Percentiles rank a stretch among this genome's conserved stretches.
These are phyloP conservation scores for Clarireedia sp. DNA, from an alignment of 2,329 filamentous ascomycete genomes.

Conservation along the genomic window DNA sequence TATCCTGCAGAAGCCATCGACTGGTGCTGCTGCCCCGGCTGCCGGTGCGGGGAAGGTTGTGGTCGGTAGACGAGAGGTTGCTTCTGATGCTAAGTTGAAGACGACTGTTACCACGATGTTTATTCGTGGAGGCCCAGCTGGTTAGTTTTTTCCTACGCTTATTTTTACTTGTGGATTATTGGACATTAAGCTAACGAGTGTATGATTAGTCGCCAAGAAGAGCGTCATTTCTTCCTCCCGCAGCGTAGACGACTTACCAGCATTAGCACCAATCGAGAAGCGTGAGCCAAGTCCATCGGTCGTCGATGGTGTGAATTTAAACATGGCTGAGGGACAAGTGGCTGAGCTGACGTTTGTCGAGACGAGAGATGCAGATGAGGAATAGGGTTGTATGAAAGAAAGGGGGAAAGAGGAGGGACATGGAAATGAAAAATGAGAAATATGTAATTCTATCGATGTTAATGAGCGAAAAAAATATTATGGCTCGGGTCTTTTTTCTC, in stretches of 20 bases:
- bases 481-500: neutral
- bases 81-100: conserved; percentile 16
- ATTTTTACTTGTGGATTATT: neutral
- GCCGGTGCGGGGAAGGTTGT: neutral
- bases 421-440: neutral
- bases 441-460: conserved; percentile 1
- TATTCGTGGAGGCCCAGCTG: conserved; percentile 21
- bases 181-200: neutral
- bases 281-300: conserved; percentile 17
- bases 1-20: conserved; percentile 2
- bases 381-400: neutral
- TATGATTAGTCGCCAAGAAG: conserved; percentile 7
- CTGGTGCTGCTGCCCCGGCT: neutral
- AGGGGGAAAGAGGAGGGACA: neutral
- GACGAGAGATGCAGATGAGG: conserved; percentile 20
- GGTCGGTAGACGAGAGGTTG: conserved; percentile 9
- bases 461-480: neutral
- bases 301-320: conserved; percentile 26
- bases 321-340: conserved; percentile 26
- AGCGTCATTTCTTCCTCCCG: neutral
- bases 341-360: conserved; percentile 27
- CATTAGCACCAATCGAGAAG: conserved; percentile 10
- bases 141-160: conserved; percentile 10
- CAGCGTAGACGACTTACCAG: conserved; percentile 9
- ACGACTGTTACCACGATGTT: conserved; percentile 29